Evolutionary conservation across 2,329 filamentous ascomycete species (phyloP).

Genomic region (Bretziella fagacearum): DNA sequence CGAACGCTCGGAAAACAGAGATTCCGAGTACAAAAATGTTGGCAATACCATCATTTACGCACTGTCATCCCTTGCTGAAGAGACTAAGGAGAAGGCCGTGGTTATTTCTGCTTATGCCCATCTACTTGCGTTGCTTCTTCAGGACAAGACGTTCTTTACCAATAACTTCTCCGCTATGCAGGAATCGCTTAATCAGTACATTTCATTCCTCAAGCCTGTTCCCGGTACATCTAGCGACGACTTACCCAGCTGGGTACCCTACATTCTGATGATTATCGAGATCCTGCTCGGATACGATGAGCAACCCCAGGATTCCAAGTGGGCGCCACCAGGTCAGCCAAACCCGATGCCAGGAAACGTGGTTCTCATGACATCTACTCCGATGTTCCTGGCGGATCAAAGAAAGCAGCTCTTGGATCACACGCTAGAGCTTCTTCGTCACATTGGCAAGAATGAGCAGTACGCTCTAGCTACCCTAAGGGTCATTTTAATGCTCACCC

Average conservation of each 20-base stretch:
- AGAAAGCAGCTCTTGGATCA: constrained; percentile 56
- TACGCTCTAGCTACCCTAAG: constrained; percentile 70
- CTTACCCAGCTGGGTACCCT: constrained; percentile 81
- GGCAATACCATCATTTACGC: constrained; percentile 71
- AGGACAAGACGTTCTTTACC: constrained; percentile 65
- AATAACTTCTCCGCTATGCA: constrained; percentile 58
- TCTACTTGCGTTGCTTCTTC: constrained; percentile 71
- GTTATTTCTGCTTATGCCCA: constrained; percentile 80
- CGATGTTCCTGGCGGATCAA: constrained; percentile 23
- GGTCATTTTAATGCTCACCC: constrained; percentile 73
- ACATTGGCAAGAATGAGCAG: constrained; percentile 71
- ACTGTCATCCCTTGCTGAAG: constrained; percentile 49
- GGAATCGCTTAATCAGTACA: constrained; percentile 57
- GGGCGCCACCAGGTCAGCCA: constrained; percentile 39
- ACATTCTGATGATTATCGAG: constrained; percentile 79
- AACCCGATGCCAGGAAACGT: constrained; percentile 22
- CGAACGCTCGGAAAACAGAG: constrained; percentile 29
- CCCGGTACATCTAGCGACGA: constrained; percentile 54
- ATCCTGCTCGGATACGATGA: constrained; percentile 79
- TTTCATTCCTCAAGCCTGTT: constrained; percentile 60
- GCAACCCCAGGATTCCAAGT: constrained; percentile 56
- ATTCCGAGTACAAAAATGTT: constrained; percentile 30
- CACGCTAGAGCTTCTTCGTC: constrained; percentile 68
- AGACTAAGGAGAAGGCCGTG: constrained; percentile 42
- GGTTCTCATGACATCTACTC: constrained; percentile 27